These are phyloP conservation scores for Rosa chinensis DNA, from an alignment of 306 rosid genomes.

Conservation along the genomic window DNA sequence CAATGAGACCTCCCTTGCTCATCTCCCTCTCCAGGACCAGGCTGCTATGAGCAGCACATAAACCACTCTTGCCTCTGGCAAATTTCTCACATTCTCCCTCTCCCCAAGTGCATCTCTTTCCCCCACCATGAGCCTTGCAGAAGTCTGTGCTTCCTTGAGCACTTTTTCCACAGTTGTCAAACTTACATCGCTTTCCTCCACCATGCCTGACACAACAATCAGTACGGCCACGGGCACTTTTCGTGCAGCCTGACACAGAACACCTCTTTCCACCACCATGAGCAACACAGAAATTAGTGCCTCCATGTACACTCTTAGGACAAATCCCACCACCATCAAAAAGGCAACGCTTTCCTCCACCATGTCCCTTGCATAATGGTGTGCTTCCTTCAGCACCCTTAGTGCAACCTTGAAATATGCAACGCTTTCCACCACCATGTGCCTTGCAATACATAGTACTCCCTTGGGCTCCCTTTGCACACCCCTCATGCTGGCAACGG, in stretches of 20 bases:
- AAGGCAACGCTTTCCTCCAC: conserved; percentile 98
- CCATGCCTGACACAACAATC: conserved; percentile 97
- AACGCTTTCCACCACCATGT: conserved; percentile 98
- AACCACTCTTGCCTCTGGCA: conserved; percentile 93
- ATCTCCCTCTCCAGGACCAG: conserved; percentile 58
- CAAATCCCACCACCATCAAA: conserved; percentile 95
- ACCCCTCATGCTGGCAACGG: conserved; percentile 66
- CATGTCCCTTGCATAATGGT: conserved; percentile 97
- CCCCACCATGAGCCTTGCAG: conserved; percentile 99
- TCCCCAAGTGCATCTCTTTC: conserved; percentile 91
- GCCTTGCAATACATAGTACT: conserved; percentile 97
- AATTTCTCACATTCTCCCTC: conserved; percentile 90
- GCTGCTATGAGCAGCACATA: conserved; percentile 94
- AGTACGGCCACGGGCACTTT: conserved; percentile 97
- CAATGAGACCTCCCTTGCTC: conserved; percentile 65
- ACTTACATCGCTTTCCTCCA: conserved; percentile 91
- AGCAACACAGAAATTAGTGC: conserved; percentile 93
- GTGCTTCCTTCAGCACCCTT: conserved; percentile 99
- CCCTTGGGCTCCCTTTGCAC: conserved; percentile 95
- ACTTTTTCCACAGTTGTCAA: conserved; percentile 79
- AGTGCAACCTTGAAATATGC: conserved; percentile 79
- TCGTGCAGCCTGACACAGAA: conserved; percentile 80
- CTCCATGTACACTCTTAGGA: conserved; percentile 97
- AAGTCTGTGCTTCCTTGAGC: conserved; percentile 99
- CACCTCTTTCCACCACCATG: conserved; percentile 99